Evolutionary conservation across 2,329 filamentous ascomycete species (phyloP), one percentile per base, ranked within the genome.

Genomic region (Sphaerulina vaccinii): DNA sequence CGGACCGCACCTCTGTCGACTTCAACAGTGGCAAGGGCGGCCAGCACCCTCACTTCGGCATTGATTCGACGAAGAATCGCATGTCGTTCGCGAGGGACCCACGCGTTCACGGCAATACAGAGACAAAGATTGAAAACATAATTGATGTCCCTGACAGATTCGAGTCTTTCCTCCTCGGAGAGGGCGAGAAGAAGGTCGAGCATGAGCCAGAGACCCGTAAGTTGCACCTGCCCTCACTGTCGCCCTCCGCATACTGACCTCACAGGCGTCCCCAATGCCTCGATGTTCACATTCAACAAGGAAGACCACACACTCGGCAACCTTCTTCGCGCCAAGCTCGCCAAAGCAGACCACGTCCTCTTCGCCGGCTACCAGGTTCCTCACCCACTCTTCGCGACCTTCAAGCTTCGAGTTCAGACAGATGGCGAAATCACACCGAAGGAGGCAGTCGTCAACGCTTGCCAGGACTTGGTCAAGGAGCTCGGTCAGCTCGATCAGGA

Each of bases 251-350:
- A 15, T n/a, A n/a, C 11, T 15, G 1, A 19, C 47, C 43, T 44
- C 29, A 35, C 53, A 93, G 90, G 90, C 67, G 90, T 95, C 69
- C 89, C 92, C 18, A 95, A 96, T 70, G 90, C 88, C n/a, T 88
- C 90, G 8, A 88, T 96, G 72, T 99, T 99, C 75, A 84, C 89
- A 53, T 85, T 99, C 73, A 89, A 90, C 73, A 97, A 96, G 72
- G 93, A 99, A 71, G 93, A 99, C 66, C 70, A 55, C 68, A 73
- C 65, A 1, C 82, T 99, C 21, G 93, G 86, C 63, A 96, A 99
- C 71, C 80, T 99, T 50, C 80, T 99, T 51, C 82, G 87, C 41
- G 85, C 89, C 65, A 88, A 92, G 65, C 86, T 99, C 51, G 85
- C 93, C 74, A 85, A 88, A 70, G 87, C 89, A 65, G 81, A 84